Conservation (phyloP, 495 filamentous ascomycete species). For the Xylaria venustula region DNA sequence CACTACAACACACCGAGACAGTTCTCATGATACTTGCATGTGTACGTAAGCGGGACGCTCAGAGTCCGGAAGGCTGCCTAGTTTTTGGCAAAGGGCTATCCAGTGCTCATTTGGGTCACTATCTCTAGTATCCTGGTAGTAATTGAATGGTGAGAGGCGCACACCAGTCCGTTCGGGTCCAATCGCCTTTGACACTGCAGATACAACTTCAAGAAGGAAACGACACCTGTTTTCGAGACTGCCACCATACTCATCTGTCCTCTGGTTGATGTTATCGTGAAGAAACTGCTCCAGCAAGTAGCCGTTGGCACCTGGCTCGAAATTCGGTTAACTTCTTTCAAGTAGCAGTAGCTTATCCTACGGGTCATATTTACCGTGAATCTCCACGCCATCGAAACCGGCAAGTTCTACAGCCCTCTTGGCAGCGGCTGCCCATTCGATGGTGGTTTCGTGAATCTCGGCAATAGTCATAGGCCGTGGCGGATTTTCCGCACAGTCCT, state of each 20-base stretch:
- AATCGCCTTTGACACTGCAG: constrained; percentile 56
- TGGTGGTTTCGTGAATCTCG: constrained; percentile 54
- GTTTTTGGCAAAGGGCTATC: constrained; percentile 45
- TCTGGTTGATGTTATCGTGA: constrained; percentile 55
- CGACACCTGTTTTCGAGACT: constrained; percentile 58
- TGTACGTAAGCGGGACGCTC: too few relatives aligned
- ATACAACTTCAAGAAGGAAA: constrained; percentile 55
- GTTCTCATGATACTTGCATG: too few relatives aligned
- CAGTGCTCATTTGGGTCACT: constrained; percentile 58
- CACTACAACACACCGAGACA: not conserved
- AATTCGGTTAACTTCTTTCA: too few relatives aligned
- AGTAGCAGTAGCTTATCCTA: too few relatives aligned
- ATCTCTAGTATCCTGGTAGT: constrained; percentile 60
- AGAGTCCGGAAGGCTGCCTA: constrained; percentile 22
- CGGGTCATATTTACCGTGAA: constrained; percentile 39
- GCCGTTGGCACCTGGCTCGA: constrained; percentile 55
- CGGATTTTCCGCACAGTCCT: constrained; percentile 39
- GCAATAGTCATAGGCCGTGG: constrained; percentile 50
- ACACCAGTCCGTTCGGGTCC: constrained; percentile 58
- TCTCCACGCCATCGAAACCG: constrained; percentile 72
- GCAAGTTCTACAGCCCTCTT: constrained; percentile 56
- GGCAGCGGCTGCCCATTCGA: constrained; percentile 57
- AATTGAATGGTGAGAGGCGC: constrained; percentile 59
- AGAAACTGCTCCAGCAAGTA: constrained; percentile 67
- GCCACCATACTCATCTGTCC: constrained; percentile 61